Evolutionary conservation across 140 eudicot genomes (phyloP).

Genomic region (Ambrosia hybrid): DNA sequence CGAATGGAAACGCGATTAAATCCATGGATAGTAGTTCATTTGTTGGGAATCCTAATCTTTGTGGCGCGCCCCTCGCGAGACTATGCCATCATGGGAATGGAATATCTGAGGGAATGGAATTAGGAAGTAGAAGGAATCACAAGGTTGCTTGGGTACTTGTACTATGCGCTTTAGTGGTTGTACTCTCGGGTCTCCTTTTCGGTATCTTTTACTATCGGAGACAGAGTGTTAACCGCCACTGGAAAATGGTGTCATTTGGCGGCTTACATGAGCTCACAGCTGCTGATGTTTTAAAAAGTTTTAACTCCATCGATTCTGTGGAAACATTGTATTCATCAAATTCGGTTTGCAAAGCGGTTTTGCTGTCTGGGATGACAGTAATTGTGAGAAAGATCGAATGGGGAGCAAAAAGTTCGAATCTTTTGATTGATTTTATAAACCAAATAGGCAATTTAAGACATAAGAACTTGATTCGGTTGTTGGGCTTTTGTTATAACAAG

Average conservation of each 20-base stretch:
- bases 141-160: slow-evolving; percentile 85
- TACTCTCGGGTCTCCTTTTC: slow-evolving; percentile 52
- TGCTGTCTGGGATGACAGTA: slow-evolving; percentile 74
- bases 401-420: slow-evolving; percentile 52
- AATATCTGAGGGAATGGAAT: slow-evolving; percentile 46
- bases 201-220: slow-evolving; percentile 58
- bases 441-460: slow-evolving; percentile 72
- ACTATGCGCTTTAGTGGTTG: slow-evolving; percentile 53
- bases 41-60: slow-evolving; percentile 76
- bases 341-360: slow-evolving; percentile 62
- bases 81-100: slow-evolving; percentile 49
- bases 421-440: slow-evolving; percentile 42
- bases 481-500: slow-evolving; percentile 73
- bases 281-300: slow-evolving; percentile 72
- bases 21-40: slow-evolving; percentile 69
- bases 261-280: slow-evolving; percentile 75
- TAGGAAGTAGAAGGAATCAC: slow-evolving; percentile 58
- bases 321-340: slow-evolving; percentile 41
- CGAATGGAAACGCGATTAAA: slow-evolving; percentile 43
- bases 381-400: slow-evolving; percentile 72
- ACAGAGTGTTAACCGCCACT: slow-evolving; percentile 44
- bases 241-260: slow-evolving; percentile 72
- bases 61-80: slow-evolving; percentile 66
- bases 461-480: slow-evolving; percentile 66
- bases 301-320: slow-evolving; percentile 43